phyloP scores from a whole-genome alignment of 1,284 basidiomycete genomes.

The Sphagnurus paluster region DNA sequence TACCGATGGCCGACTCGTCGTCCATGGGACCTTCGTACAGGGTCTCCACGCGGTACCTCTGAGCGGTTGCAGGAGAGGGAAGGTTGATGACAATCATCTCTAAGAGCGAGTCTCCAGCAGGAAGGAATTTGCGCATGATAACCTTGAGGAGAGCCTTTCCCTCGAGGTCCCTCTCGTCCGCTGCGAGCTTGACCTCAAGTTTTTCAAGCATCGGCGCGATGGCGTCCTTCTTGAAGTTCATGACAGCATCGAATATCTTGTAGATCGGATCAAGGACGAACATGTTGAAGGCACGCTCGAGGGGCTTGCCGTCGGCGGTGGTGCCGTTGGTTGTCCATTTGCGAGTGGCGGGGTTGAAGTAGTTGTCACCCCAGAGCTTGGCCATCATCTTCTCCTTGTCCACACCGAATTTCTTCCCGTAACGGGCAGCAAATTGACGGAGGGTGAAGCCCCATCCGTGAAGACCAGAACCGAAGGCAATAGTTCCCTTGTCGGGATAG shows the following conservation, averaged over 20 bases:
- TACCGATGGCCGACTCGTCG: constrained; percentile 98
- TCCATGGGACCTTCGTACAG: constrained; percentile 99
- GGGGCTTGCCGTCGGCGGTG: constrained; percentile 83
- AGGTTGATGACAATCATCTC: constrained; percentile 99
- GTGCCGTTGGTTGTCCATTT: constrained; percentile 91
- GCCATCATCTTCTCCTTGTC: constrained; percentile 98
- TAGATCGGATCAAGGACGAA: constrained; percentile 99
- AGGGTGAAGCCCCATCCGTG: constrained; percentile 99
- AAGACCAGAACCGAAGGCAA: constrained; percentile 99
- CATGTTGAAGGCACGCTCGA: constrained; percentile 93
- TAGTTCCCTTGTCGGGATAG: constrained; percentile 98
- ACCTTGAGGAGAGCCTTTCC: constrained; percentile 97
- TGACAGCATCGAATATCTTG: constrained; percentile 97
- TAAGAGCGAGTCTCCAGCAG: constrained; percentile 96
- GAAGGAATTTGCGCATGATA: constrained; percentile 99
- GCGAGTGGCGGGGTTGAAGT: constrained; percentile 96
- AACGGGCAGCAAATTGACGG: constrained; percentile 93
- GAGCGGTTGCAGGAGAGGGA: constrained; percentile 95
- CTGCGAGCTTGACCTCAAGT: constrained; percentile 90
- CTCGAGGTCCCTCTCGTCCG: constrained; percentile 94
- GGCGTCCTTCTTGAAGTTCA: constrained; percentile 99
- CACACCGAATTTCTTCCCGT: constrained; percentile 99
- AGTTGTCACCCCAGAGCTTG: constrained; percentile 99
- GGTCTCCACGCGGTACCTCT: constrained; percentile 99
- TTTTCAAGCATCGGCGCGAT: constrained; percentile 90